Base-by-base conservation (phyloP, 2,329 filamentous ascomycete genomes). In the Alternaria infectoria region DNA sequence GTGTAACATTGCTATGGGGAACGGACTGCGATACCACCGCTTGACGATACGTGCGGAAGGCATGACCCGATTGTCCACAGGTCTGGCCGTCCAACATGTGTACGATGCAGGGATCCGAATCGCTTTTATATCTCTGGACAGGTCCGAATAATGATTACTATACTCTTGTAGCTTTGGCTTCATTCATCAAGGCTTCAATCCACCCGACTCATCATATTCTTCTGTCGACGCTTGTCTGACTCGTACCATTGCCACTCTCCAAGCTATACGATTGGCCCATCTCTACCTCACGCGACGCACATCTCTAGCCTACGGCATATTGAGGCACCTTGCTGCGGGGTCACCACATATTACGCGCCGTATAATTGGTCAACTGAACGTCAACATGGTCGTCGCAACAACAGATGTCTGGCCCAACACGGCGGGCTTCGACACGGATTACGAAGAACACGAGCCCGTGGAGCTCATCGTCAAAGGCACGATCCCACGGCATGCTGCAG, bases 401-500 rank as follows among this genome's bases (percentile, higher is more conserved):
- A 72, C 70, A 55, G 67, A 64, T 36, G 61, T 66, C 17, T 78
- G 76, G 76, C 76, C 76, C 6, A 79, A 78, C 32, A 70, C 71
- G 25, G 52, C 65, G 17, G 75, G 77, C 2, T 93, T 93, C 71
- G 86, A 92, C 60, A 87, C 85, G 17, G 83, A 90, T 45, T 87
- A 87, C 12, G 89, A 93, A 70, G 86, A 92, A 67, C 85, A 85
- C 5, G 85, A 86, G 0, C 90, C 91, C 0, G 81, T 93, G 5
- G 82, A 89, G 52, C 84, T 95, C 12, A 71, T 74, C 0, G 84
- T 95, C 6, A 83, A 82, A 40, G 93, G 93, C 11, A 77, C 78
- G 0, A 93, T 96, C 54, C 93, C 93, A 1, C 62, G 83, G 1
- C 94, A 91, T 83, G 88, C 88, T 4, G 88, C 90, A 3, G 93